A percentile compares a stretch with the other conserved stretches of the same genome.
Conservation (phyloP, 1,284 basidiomycete genomes). For the Thelephora terrestris region DNA sequence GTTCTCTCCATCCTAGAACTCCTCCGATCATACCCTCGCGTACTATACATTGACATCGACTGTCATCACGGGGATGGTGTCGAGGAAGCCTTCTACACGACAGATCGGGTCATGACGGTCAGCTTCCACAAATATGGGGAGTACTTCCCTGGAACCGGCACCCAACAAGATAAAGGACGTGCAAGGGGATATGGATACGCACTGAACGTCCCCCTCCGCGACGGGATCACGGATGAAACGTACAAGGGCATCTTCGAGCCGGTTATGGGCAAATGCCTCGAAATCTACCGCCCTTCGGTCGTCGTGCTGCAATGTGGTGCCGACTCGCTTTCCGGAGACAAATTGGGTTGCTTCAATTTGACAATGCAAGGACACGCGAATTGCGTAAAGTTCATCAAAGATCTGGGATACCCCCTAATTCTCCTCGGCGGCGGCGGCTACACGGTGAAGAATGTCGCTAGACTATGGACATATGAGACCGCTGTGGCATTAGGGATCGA, state of each 20-base stretch:
- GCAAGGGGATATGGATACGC: constrained; percentile 86
- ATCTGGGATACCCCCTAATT: constrained; percentile 82
- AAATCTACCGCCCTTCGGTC: constrained; percentile 83
- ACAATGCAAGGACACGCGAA: constrained; percentile 92
- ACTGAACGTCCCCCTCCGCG: constrained; percentile 89
- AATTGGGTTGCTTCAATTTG: constrained; percentile 93
- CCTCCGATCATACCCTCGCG: constrained; percentile 72
- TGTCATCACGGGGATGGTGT: constrained; percentile 98
- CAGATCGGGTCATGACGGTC: constrained; percentile 93
- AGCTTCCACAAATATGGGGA: constrained; percentile 97
- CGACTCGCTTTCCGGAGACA: constrained; percentile 92
- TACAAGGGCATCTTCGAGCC: constrained; percentile 85
- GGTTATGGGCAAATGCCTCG: constrained; percentile 73
- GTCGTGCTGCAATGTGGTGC: constrained; percentile 95
- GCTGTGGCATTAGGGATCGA: constrained; percentile 86
- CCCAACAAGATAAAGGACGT: constrained; percentile 78
- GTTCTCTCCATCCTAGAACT: constrained; percentile 87
- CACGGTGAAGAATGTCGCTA: constrained; percentile 91
- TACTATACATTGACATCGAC: constrained; percentile 97
- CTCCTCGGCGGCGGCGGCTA: constrained; percentile 95
- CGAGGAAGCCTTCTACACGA: constrained; percentile 98
- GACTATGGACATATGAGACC: constrained; percentile 96
- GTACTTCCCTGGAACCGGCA: constrained; percentile 94
- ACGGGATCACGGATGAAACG: constrained; percentile 84
- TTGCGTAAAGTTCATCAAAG: constrained; percentile 82